These are phyloP conservation scores for Sphaceloma murrayae DNA, from an alignment of 2,329 filamentous ascomycete genomes.

Conservation along the genomic window DNA sequence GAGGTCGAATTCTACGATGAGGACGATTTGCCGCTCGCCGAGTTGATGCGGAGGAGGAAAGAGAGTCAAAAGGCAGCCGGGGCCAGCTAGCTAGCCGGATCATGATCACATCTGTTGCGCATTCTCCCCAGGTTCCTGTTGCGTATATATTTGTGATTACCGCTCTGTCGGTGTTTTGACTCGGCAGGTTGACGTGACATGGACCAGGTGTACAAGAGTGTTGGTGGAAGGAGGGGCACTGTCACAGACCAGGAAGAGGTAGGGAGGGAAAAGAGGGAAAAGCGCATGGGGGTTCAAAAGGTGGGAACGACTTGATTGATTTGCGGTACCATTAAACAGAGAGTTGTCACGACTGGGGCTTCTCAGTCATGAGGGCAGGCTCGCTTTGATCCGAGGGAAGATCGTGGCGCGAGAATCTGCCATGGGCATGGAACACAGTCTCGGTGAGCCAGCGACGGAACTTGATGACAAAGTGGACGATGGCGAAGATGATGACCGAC, in stretches of 20 bases:
- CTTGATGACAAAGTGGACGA: constrained; percentile 34
- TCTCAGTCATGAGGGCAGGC: constrained; percentile 5
- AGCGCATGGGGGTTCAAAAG: no score
- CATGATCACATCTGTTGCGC: no score
- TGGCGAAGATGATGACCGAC: constrained; percentile 32
- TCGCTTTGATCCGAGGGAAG: constrained; percentile 6
- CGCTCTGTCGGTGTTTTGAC: no score
- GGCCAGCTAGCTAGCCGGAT: no score
- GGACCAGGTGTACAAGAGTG: no score
- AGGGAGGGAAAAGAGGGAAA: no score
- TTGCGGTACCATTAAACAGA: background rate
- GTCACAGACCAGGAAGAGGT: no score
- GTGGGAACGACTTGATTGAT: no score
- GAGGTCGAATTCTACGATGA: constrained; percentile 59
- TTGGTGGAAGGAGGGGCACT: no score
- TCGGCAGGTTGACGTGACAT: no score
- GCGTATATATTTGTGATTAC: no score
- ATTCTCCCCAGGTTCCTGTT: no score
- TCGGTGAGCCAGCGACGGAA: constrained; percentile 37
- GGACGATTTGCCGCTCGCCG: constrained; percentile 60
- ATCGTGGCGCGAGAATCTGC: constrained; percentile 29
- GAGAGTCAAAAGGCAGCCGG: background rate
- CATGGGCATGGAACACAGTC: constrained; percentile 33
- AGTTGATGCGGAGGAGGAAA: constrained; percentile 52
- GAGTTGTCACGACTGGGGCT: background rate